Evolutionary conservation across 2,329 filamentous ascomycete genomes (phyloP).

Genomic region (Neopestalotiopsis clavispora): DNA sequence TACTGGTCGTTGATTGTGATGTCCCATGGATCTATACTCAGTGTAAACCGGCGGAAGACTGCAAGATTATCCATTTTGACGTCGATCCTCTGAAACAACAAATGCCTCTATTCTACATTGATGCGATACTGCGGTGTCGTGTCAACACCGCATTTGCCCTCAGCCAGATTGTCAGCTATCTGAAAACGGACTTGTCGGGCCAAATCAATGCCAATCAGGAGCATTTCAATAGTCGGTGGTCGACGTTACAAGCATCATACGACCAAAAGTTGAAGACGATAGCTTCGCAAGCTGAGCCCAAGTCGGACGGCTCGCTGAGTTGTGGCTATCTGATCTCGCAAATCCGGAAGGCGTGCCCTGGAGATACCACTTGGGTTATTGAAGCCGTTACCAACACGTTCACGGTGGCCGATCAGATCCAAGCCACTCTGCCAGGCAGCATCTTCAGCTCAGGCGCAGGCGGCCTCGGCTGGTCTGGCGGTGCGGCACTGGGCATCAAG

Average conservation of each 20-base stretch:
- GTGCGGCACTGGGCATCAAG: slow-evolving; percentile 55
- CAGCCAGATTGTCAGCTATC: slow-evolving; percentile 67
- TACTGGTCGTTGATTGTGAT: slow-evolving; percentile 86
- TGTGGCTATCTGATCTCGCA: slow-evolving; percentile 48
- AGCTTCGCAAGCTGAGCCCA: slow-evolving; percentile 58
- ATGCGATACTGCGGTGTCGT: slow-evolving; percentile 67
- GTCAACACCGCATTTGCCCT: slow-evolving; percentile 70
- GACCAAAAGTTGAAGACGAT: slow-evolving; percentile 64
- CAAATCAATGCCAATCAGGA: slow-evolving; percentile 42
- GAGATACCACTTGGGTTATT: slow-evolving; percentile 71
- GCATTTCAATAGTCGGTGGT: slow-evolving; percentile 48
- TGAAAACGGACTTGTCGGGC: slow-evolving; percentile 43
- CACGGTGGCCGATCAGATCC: slow-evolving; percentile 71
- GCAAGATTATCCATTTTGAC: slow-evolving; percentile 67
- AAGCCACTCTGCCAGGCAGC: slow-evolving; percentile 57
- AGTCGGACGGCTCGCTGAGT: slow-evolving; percentile 65
- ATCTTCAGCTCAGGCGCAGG: slow-evolving; percentile 60
- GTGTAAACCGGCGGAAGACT: slow-evolving; percentile 57
- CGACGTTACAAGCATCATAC: slow-evolving; percentile 62
- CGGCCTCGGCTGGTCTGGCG: slow-evolving; percentile 59
- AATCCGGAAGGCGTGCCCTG: slow-evolving; percentile 42
- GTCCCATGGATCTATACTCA: slow-evolving; percentile 92
- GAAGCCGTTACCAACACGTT: slow-evolving; percentile 75
- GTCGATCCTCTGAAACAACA: slow-evolving; percentile 71
- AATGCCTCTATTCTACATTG: slow-evolving; percentile 76